phyloP scores from a whole-genome alignment of 306 rosid genomes.

The Oemleria cerasiformis region DNA sequence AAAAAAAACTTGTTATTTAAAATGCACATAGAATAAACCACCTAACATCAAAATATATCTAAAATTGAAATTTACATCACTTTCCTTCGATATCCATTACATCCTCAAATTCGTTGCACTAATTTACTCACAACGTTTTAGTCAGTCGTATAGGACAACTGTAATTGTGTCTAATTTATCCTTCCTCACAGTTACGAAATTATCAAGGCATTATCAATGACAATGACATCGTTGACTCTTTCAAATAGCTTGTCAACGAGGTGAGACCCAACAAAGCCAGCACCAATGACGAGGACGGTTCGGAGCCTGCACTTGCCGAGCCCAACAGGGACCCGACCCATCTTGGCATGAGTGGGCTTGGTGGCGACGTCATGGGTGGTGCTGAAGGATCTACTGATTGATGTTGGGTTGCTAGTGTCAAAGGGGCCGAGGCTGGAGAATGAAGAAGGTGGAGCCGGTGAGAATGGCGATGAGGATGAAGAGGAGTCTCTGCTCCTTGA shows the following conservation, averaged over 20 bases:
- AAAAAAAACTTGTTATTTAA: no score
- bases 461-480: conserved; percentile 78
- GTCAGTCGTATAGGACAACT: no score
- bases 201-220: conserved; percentile 41
- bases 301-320: conserved; percentile 48
- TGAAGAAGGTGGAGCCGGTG: conserved; percentile 87
- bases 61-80: no score
- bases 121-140: no score
- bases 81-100: no score
- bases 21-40: no score
- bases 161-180: conserved; percentile 42
- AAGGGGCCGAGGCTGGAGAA: conserved; percentile 77
- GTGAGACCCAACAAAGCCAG: conserved; percentile 90
- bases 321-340: conserved; percentile 62
- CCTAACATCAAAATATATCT: no score
- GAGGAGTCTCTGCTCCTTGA: conserved; percentile 81
- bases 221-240: conserved; percentile 80
- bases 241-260: conserved; percentile 69
- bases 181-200: conserved; percentile 87
- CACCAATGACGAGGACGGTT: conserved; percentile 84
- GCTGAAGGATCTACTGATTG: conserved; percentile 28
- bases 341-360: conserved; percentile 15
- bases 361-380: conserved; percentile 12
- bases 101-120: no score
- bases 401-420: conserved; percentile 29